These are phyloP conservation scores for Sporobolomyces roseus DNA, from an alignment of 768 basidiomycete species.

Conservation along the genomic window DNA sequence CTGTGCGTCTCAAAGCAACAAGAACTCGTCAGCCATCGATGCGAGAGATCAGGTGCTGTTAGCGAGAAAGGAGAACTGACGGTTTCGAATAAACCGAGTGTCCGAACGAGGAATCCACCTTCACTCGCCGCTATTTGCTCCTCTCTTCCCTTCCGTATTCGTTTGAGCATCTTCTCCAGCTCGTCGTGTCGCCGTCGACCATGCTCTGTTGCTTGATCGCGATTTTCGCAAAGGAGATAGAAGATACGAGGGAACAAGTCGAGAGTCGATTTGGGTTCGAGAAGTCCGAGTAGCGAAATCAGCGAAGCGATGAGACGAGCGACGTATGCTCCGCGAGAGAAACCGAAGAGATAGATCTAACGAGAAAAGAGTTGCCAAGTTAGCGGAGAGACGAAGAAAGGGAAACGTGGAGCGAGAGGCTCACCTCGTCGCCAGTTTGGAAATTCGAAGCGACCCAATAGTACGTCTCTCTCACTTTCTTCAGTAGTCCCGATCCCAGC, in stretches of 20 bases:
- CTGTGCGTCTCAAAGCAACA: no score
- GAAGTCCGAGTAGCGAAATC: constrained; percentile 32
- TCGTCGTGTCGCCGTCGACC: not conserved
- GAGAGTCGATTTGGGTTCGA: constrained; percentile 28
- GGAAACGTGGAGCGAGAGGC: not conserved
- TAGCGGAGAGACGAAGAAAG: no score
- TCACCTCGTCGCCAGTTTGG: constrained; percentile 19
- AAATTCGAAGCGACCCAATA: constrained; percentile 36
- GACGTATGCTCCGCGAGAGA: constrained; percentile 41
- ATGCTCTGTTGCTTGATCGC: not conserved
- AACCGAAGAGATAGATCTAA: constrained; percentile 37
- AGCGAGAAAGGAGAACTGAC: constrained; percentile 36
- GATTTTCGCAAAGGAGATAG: constrained; percentile 15
- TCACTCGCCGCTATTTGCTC: constrained; percentile 14
- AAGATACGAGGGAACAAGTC: constrained; percentile 36
- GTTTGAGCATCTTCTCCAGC: not conserved
- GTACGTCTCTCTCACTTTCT: constrained; percentile 35
- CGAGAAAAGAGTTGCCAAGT: no score
- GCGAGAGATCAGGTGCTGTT: no score
- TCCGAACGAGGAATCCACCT: not conserved
- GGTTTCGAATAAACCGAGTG: constrained; percentile 44
- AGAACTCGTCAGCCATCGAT: no score
- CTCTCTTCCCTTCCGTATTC: not conserved
- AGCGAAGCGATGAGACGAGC: constrained; percentile 33
- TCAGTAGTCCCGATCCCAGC: not conserved